Percentiles rank a stretch among this genome's conserved stretches.
phyloP scores from a whole-genome alignment of 441 rosid species.

The Viola pubescens region DNA sequence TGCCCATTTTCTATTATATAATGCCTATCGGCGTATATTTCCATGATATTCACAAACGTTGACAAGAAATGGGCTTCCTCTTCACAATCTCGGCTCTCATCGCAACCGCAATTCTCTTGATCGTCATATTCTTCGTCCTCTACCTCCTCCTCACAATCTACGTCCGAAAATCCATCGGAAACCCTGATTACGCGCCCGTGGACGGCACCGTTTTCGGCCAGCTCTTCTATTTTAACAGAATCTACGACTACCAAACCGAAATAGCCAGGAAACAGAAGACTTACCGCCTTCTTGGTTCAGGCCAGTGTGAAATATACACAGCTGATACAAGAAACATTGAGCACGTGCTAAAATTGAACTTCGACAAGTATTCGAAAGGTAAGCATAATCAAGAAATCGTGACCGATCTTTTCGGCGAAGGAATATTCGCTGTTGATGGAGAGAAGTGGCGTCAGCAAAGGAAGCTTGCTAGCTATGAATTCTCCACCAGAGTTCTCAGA shows the following conservation, averaged over 20 bases:
- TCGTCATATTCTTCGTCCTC: constrained; percentile 13
- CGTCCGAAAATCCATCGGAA: constrained; percentile 35
- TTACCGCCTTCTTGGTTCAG: constrained; percentile 41
- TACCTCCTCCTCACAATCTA: constrained; percentile 27
- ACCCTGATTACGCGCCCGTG: constrained; percentile 43
- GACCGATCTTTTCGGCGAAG: constrained; percentile 50
- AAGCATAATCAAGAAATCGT: constrained; percentile 18
- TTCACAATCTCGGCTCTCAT: constrained; percentile 13
- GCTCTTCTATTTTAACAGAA: constrained; percentile 32
- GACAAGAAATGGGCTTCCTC: constrained; percentile 28
- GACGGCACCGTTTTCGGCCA: constrained; percentile 44
- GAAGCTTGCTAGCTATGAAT: constrained; percentile 72
- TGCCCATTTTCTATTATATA: too few species aligned
- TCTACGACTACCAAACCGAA: constrained; percentile 48
- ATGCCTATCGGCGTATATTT: background rate
- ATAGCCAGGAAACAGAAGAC: constrained; percentile 34
- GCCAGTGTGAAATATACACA: constrained; percentile 37
- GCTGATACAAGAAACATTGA: constrained; percentile 54
- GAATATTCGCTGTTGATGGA: constrained; percentile 64
- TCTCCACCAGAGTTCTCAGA: constrained; percentile 55
- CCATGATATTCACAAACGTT: background rate
- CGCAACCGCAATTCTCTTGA: constrained; percentile 16
- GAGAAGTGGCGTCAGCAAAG: constrained; percentile 75
- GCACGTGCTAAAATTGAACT: constrained; percentile 47
- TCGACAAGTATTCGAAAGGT: constrained; percentile 46